These are phyloP conservation scores for Malassezia caprae DNA, from an alignment of 1,284 basidiomycete species.

Conservation along the genomic window DNA sequence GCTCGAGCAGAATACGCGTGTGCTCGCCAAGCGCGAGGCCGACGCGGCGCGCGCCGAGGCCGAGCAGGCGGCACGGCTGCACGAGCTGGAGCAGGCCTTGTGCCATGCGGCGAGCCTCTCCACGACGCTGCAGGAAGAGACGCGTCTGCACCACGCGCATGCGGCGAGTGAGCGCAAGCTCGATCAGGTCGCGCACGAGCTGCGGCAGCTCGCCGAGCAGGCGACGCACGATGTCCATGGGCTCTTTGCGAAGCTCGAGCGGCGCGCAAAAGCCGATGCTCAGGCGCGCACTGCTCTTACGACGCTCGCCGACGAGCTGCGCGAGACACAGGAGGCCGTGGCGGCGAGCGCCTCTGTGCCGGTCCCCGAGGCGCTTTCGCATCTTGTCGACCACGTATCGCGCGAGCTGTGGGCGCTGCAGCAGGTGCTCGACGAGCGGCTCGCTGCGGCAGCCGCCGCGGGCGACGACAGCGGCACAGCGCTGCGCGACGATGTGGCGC, in stretches of 20 bases:
- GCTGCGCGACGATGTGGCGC: background rate
- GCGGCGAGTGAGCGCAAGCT: conserved; percentile 64
- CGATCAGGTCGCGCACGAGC: conserved; percentile 60
- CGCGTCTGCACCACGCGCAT: conserved; percentile 60
- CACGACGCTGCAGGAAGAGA: conserved; percentile 50
- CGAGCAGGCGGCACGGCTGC: conserved; percentile 24
- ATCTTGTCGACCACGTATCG: background rate
- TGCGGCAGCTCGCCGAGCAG: conserved; percentile 61
- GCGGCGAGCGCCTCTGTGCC: background rate
- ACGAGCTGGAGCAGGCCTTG: conserved; percentile 26
- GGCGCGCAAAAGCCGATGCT: conserved; percentile 1
- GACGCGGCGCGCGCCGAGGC: conserved; percentile 27
- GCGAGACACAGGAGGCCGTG: background rate
- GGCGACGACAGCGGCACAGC: background rate
- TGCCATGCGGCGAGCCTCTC: conserved; percentile 20
- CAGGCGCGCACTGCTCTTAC: conserved; percentile 5
- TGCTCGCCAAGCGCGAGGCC: conserved; percentile 37
- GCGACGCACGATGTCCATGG: conserved; percentile 63
- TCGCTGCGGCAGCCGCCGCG: background rate
- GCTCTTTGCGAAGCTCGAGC: conserved; percentile 67
- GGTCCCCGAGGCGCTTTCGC: background rate
- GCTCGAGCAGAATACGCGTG: conserved; percentile 44
- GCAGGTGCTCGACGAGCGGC: background rate
- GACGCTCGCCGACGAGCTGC: background rate
- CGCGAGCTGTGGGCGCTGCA: background rate